Evolutionary conservation across 257 asterid species (phyloP).

Genomic region (Scutellaria barbata): DNA sequence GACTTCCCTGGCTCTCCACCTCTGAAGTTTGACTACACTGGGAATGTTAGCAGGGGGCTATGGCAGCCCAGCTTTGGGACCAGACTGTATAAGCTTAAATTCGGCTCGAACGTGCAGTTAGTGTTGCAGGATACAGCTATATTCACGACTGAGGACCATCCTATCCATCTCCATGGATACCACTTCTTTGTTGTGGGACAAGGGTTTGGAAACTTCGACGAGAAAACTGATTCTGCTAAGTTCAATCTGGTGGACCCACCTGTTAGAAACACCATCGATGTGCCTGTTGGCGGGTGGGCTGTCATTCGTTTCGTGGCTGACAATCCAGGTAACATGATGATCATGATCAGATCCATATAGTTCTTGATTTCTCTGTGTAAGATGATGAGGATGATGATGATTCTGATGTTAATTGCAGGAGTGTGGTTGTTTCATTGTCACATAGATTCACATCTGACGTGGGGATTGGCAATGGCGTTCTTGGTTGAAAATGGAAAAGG

Average conservation of each 20-base stretch:
- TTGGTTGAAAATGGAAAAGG: constrained; percentile 68
- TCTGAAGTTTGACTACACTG: constrained; percentile 58
- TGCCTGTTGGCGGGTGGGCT: constrained; percentile 76
- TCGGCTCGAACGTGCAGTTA: constrained; percentile 59
- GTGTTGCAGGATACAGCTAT: constrained; percentile 72
- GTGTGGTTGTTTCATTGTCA: constrained; percentile 76
- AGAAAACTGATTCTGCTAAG: constrained; percentile 45
- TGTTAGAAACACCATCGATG: constrained; percentile 64
- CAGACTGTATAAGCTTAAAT: constrained; percentile 51
- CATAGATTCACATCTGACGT: constrained; percentile 67
- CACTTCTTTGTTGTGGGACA: constrained; percentile 67
- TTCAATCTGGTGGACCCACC: constrained; percentile 71
- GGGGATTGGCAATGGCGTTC: constrained; percentile 66
- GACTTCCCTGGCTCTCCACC: constrained; percentile 69
- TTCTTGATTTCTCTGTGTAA: no score
- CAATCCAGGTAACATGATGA: constrained; percentile 61
- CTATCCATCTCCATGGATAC: constrained; percentile 72
- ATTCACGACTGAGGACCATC: constrained; percentile 65
- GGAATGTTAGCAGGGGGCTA: constrained; percentile 58
- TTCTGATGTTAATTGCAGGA: no score
- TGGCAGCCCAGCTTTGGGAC: constrained; percentile 61
- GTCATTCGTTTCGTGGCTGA: constrained; percentile 70
- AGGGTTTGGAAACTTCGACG: constrained; percentile 64
- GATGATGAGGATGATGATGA: no score
- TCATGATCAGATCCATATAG: no score